Evolutionary conservation across 228 moss, liverwort and hornwort species (phyloP), one percentile per base, ranked within the genome.

Genomic region (Sphagnum magellanicum): DNA sequence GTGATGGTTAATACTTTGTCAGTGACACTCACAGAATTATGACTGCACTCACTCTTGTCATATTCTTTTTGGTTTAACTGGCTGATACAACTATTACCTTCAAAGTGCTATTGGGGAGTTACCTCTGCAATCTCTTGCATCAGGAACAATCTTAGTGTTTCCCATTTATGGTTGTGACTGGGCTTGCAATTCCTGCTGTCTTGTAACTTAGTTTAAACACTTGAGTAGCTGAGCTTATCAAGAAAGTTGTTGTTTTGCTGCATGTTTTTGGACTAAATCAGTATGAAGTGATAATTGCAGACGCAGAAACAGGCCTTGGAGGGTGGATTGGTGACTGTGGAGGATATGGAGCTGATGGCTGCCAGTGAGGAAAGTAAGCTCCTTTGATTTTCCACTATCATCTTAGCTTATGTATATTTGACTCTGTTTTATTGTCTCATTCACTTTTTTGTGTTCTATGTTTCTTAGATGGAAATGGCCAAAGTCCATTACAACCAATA

Each of bases 281-380:
- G 51, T 53, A 52, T 8, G 14, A 5, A 11, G 8, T 10, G 52
- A 16, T 14, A 60, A 7, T 53, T 68, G 51, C 87, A 87, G 77
- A 87, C 92, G 61, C 90, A 95, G 75, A 84, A 83, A 66, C 81
- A 84, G 69, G 92, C 92, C 12, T 16, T 95, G 63, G 81, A 92
- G 68, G 87, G 76, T 63, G 95, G 92, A 10, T 73, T 95, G 68
- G 82, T 95, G 50, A 87, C 89, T 4, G 73, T 95, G 82, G 79
- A 95, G 5, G 95, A 95, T 68, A 89, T 95, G 55, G 95, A 95
- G 74, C 92, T 95, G 95, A 89, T 95, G 81, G 87, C 87, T 67
- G 72, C 86, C 47, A 91, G 92, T 74, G 81, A 76, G 58, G 92
- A 79, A 85, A 76, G 85, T 73, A 74, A 48, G 4, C 48, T 4